Base-by-base conservation (phyloP, 768 basidiomycete species). In the Crassisporium funariophilum region DNA sequence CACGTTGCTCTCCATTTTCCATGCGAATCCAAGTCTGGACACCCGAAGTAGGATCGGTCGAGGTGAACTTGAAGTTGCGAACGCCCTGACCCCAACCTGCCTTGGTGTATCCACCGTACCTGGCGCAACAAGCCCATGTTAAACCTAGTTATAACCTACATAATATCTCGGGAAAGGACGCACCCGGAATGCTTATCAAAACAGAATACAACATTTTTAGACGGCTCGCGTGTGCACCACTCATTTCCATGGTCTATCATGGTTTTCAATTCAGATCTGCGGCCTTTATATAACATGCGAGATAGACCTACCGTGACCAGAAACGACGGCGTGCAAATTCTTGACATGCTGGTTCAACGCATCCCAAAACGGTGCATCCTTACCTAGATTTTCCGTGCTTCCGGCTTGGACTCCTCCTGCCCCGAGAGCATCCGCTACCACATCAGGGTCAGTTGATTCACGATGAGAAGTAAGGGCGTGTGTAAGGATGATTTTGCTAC, bases 111-210 rank as follows among this genome's bases (percentile, higher is more conserved):
- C 84, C 85, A 5, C 86, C 86, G 44, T 87, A 86, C n/a, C 84
- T 86, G 40, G 13, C 22, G 27, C 16, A 31, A 13, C 3, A 37
- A n/a, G 25, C n/a, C n/a, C n/a, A n/a, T n/a, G n/a, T n/a, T n/a
- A 22, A n/a, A 10, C 4, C 22, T 2, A 40, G n/a, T n/a, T 19
- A 37, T 41, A 22, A 4, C 20, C 1, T 44, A 43, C 15, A 27
- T 6, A 16, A 19, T 27, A n/a, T 38, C 17, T 16, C 37, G 15
- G 17, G 23, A 34, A 43, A 3, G 10, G 24, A 48, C 21, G 17
- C 3, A 86, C 81, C 86, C 87, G 1, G 85, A 84, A 59, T 89
- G 88, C 60, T 89, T 89, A 57, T 77, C 75, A 52, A 89, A 91
- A 60, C 88, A 91, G 61, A 88, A 87, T 0, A 86, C 76, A 7